Percentiles rank a stretch among this genome's conserved stretches.
phyloP scores from a whole-genome alignment of 257 asterid genomes.

The Haberlea rhodopensis region DNA sequence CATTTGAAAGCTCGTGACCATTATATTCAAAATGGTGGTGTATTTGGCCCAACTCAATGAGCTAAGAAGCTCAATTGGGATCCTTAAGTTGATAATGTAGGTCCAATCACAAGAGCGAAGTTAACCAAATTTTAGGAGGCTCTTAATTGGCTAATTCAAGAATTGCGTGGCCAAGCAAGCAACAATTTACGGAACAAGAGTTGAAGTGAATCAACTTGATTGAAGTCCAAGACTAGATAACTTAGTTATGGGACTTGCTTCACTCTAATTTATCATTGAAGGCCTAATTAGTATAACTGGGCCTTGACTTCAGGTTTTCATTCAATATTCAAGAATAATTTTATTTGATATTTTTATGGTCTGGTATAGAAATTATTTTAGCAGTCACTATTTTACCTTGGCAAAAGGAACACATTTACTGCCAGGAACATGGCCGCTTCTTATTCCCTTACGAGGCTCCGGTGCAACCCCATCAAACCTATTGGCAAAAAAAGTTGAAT shows the following conservation, averaged over 20 bases:
- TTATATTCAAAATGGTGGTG: neutral
- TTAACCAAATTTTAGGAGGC: neutral
- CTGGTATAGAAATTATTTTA: neutral
- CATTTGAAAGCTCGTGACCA: neutral
- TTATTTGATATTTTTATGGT: neutral
- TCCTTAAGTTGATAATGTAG: neutral
- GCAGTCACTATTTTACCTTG: slow-evolving; percentile 1
- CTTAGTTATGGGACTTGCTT: no score
- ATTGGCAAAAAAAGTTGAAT: neutral
- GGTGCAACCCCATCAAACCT: slow-evolving; percentile 19
- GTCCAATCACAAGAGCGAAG: neutral
- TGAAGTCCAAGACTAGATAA: no score
- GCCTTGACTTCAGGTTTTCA: neutral
- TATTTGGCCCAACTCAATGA: neutral
- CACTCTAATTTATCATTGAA: no score
- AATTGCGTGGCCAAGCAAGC: no score
- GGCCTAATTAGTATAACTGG: no score
- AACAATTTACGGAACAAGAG: no score
- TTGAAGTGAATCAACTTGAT: no score
- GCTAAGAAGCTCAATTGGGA: neutral
- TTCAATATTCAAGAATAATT: neutral
- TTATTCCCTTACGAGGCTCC: slow-evolving; percentile 19
- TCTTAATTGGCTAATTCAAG: neutral
- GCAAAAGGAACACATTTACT: slow-evolving; percentile 16
- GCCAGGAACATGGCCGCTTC: slow-evolving; percentile 20